A percentile compares a stretch with the other conserved stretches of the same genome.
Conservation (phyloP, 2,329 filamentous ascomycete species). For the Colletotrichum simmondsii region DNA sequence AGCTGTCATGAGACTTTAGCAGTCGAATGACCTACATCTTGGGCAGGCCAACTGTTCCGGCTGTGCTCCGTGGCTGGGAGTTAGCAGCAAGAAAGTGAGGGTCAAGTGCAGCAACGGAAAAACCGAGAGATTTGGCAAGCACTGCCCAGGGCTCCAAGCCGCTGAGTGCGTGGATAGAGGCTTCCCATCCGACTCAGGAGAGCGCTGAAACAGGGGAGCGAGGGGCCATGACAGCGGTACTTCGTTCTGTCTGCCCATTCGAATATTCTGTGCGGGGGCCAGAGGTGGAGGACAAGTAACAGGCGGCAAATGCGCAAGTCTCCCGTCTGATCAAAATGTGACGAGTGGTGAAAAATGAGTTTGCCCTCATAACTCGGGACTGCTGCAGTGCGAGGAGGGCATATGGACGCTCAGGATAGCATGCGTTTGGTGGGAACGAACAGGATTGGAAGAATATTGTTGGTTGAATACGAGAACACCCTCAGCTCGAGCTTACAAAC, state of each 20-base stretch:
- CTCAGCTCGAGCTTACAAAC: not conserved
- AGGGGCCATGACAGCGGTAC: not conserved
- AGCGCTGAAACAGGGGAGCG: conserved; percentile 4
- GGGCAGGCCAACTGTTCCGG: no score
- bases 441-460: not conserved
- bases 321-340: not conserved
- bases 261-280: not conserved
- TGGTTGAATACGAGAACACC: not conserved
- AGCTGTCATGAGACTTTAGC: not conserved
- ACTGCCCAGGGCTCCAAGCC: no score
- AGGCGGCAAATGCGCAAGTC: not conserved
- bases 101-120: no score
- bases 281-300: not conserved
- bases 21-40: not conserved
- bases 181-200: no score
- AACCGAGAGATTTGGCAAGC: no score
- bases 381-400: not conserved
- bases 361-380: no score
- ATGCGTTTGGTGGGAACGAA: not conserved
- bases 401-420: not conserved
- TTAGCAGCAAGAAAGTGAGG: no score
- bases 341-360: no score
- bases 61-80: no score
- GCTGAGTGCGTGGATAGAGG: not conserved
- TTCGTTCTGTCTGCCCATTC: not conserved